Evolutionary conservation across 2,329 filamentous ascomycete species (phyloP), one percentile per base, ranked within the genome.

Genomic region (Colletotrichum eleusines): DNA sequence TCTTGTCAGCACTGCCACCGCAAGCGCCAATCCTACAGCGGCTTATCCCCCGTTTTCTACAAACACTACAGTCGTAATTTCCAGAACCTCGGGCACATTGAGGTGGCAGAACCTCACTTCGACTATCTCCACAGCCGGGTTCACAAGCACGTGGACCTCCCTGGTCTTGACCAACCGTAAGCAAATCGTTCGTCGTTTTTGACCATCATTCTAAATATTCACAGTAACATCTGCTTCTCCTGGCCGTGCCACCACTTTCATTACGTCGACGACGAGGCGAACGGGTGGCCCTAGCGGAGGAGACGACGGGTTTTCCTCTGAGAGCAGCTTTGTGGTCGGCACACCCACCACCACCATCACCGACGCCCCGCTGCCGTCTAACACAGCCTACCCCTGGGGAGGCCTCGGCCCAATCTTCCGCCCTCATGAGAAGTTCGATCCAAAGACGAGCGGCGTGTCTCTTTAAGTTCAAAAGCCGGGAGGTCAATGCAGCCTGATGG

Each of bases 351-450:
- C 70, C 14, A 72, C 72, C 4, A 31, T 58, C 50, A 71, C 66
- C 11, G 48, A 72, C 61, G 44, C 66, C 42, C 54, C 69, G 11
- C 66, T 80, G 40, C 77, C 79, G 7, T 73, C 74, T 2, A 78
- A 79, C 38, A 75, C 78, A 20, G 78, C 80, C 67, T 81, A 76
- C 33, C 80, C 81, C 1, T 82, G 80, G 80, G 80, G 79, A 14
- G 78, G 77, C 38, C 75, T 77, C 71, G 80, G 77, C 46, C 80
- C 80, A 1, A 67, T 79, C 42, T 80, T 82, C 69, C 79, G 80
- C 6, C 79, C 81, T 60, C 76, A 77, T 38, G 78, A 78, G 63
- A 74, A 76, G 58, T 75, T 75, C 9, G 73, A 74, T n/a, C 73
- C 78, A 20, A 14, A 12, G 46, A 55, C 9, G 16, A 60, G 53